Evolutionary conservation across 352 stramenopile species (phyloP), one percentile per base, ranked within the genome.

Genomic region (Saprolegnia parasitica): DNA sequence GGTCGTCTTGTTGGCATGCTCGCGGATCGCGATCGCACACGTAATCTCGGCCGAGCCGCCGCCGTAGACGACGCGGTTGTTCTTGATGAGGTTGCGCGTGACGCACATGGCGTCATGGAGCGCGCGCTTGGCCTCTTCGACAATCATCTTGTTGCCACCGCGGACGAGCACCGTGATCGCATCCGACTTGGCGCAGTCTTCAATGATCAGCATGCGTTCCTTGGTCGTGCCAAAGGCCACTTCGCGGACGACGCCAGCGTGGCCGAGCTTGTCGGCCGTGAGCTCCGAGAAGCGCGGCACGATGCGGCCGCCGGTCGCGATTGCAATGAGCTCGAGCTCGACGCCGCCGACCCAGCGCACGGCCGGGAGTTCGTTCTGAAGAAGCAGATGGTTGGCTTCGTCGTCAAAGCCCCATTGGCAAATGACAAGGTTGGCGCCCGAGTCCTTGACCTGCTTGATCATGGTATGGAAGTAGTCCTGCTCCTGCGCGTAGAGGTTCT

Each of bases 401-500:
- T 99, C 98, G 79, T 99, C 98, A 77, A 99, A 99, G 46, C 98
- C 98, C 97, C 97, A 99, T 80, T 99, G 96, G 82, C 97, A 99
- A 78, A 99, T 98, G 52, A 99, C 97, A 35, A 99, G 76, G 77
- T 99, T 99, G 52, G 93, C 94, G 37, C 97, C 97, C 74, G 86
- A 97, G 76, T 99, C 97, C 85, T 99, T 99, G 63, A 99, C 97
- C 75, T 99, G 92, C 77, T 98, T 84, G 68, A 99, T 98, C 97
- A 99, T 99, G 58, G 98, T 97, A 56, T 82, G 82, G 78, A 99
- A 99, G 80, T 99, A 99, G 71, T 98, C 83, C 82, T 99, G 96
- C 79, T 99, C 98, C 71, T 98, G 89, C 72, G 95, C 77, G 79
- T 98, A 97, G 6, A 99, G 84, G 75, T 95, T 86, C 70, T 98